Percentiles rank a stretch among this genome's conserved stretches.
These are phyloP conservation scores for Pyrenophora seminiperda DNA, from an alignment of 2,329 filamentous ascomycete species.

Conservation along the genomic window DNA sequence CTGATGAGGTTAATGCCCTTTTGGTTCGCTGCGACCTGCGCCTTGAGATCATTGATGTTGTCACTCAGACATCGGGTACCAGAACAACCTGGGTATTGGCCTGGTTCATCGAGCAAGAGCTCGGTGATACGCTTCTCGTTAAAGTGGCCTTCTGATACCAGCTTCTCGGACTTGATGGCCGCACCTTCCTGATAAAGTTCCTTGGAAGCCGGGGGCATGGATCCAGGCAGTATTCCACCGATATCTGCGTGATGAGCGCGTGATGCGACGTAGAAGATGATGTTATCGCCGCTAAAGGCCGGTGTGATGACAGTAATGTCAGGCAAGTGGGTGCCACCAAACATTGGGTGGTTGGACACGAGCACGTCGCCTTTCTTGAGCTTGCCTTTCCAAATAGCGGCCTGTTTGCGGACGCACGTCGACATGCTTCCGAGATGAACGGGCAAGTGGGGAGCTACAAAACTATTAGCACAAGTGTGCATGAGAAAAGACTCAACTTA, in stretches of 20 bases:
- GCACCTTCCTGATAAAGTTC: constrained; percentile 63
- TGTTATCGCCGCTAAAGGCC: constrained; percentile 74
- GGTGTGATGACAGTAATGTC: constrained; percentile 83
- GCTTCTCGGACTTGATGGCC: constrained; percentile 63
- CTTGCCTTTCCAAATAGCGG: constrained; percentile 78
- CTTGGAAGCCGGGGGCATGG: constrained; percentile 78
- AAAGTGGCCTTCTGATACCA: constrained; percentile 77
- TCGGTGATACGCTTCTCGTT: constrained; percentile 77
- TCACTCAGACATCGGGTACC: constrained; percentile 80
- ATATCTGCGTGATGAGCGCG: constrained; percentile 85
- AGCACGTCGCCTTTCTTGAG: constrained; percentile 80
- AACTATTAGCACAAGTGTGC: constrained; percentile 10
- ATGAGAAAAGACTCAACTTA: constrained; percentile 21
- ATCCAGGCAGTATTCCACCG: constrained; percentile 79
- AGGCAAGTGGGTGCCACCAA: constrained; percentile 80
- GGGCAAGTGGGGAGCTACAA: constrained; percentile 72
- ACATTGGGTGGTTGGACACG: constrained; percentile 83
- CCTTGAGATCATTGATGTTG: constrained; percentile 85
- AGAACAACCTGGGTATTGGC: constrained; percentile 74
- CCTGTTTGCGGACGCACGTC: constrained; percentile 79
- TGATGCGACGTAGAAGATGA: constrained; percentile 81
- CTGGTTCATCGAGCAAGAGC: constrained; percentile 73
- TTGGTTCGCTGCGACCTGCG: constrained; percentile 84
- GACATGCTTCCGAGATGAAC: constrained; percentile 85
- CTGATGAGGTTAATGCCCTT: constrained; percentile 81